Evolutionary conservation across 2,329 filamentous ascomycete genomes (phyloP), one percentile per base, ranked within the genome.

Genomic region (Thyridium curvatum): DNA sequence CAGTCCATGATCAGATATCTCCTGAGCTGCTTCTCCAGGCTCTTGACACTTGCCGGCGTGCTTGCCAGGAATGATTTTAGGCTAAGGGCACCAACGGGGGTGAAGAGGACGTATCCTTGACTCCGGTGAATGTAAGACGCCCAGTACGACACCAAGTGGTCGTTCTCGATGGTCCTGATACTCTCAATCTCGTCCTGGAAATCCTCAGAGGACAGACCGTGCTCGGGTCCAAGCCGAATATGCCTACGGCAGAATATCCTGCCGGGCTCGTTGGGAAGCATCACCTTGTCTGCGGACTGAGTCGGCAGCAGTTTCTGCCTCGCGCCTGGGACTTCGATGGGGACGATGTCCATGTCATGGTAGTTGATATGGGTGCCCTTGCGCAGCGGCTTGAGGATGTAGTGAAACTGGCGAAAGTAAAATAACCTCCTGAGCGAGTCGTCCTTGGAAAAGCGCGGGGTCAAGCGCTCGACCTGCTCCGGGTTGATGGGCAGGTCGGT

Each of bases 111-210:
- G 52, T 82, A 88, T 8, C 78, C 82, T 43, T 60, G 65, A 6
- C 72, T 77, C 46, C 77, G 75, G 39, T 81, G 69, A 2, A 73
- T 78, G 54, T 88, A 89, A 0, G 84, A 85, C 3, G 76, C 78
- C 72, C 77, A 86, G 32, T 84, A 74, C 10, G 77, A 79, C n/a
- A 79, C 74, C 41, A 89, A 69, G 53, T 89, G 84, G 32, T 79
- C 72, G 52, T 86, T 83, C 41, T 77, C 69, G 13, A 85, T 54
- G 38, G 68, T 64, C 48, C 66, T 74, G 45, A 82, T 72, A 40
- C 66, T 68, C 42, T 76, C 71, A 32, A 86, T 60, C 46, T 83
- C 78, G 42, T 72, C 67, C 21, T 79, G 59, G 51, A 86, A 84
- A 9, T 77, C 73, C 26, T 71, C 68, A 12, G 58, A 53, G 18